These are phyloP conservation scores for Lasiodiplodia sp. DNA, from an alignment of 2,329 filamentous ascomycete species.

Conservation along the genomic window DNA sequence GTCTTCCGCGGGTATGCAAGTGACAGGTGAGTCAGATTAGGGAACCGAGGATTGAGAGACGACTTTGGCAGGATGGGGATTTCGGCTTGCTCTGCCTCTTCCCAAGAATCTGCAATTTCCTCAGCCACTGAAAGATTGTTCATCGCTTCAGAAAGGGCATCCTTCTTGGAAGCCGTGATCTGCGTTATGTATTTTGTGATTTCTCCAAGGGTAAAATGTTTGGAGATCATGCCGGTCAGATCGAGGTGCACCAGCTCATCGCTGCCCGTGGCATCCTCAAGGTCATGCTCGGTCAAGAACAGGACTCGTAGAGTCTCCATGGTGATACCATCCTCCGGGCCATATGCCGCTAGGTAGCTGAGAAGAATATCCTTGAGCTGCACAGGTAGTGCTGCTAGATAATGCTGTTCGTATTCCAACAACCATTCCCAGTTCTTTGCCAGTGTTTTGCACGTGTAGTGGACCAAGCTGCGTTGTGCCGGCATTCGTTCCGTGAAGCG, in stretches of 20 bases:
- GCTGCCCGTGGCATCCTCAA: slow-evolving; percentile 45
- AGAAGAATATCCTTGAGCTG: slow-evolving; percentile 61
- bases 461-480: slow-evolving; percentile 53
- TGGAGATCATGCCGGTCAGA: slow-evolving; percentile 58
- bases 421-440: slow-evolving; percentile 65
- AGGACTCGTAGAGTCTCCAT: slow-evolving; percentile 58
- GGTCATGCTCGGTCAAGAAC: slow-evolving; percentile 50
- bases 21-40: slow-evolving; percentile 64
- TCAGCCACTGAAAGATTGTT: slow-evolving; percentile 32
- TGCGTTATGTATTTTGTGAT: slow-evolving; percentile 54
- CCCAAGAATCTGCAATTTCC: slow-evolving; percentile 55
- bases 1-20: slow-evolving; percentile 60
- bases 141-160: slow-evolving; percentile 32
- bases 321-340: slow-evolving; percentile 49
- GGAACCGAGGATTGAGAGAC: slow-evolving; percentile 49
- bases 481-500: slow-evolving; percentile 28
- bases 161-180: slow-evolving; percentile 5
- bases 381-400: slow-evolving; percentile 59
- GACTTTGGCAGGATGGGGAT: slow-evolving; percentile 27
- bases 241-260: slow-evolving; percentile 61
- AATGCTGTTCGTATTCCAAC: slow-evolving; percentile 63
- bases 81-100: slow-evolving; percentile 40
- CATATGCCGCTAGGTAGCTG: slow-evolving; percentile 63
- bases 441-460: slow-evolving; percentile 61
- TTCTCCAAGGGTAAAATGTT: slow-evolving; percentile 57